Base-by-base conservation (phyloP, 2,329 filamentous ascomycete species). In the Aspergillus neotritici region DNA sequence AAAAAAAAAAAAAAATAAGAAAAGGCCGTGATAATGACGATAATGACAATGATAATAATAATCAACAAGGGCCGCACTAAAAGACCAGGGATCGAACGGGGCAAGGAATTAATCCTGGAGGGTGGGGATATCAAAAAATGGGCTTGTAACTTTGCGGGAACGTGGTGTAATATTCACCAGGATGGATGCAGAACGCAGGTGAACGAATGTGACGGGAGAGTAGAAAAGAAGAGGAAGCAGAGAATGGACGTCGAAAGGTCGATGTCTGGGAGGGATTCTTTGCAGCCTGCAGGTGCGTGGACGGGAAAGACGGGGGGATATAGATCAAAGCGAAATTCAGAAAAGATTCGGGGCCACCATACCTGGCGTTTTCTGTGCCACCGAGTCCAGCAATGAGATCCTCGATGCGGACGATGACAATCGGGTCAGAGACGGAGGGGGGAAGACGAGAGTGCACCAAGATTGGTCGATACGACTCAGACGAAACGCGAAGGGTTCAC, bases 81-180 rank as follows among this genome's bases (percentile, higher is more conserved):
- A 49, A 53, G 35, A 40, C 40, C 41, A 41, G 17, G 37, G 43
- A 32, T 33, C 44, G 25, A 51, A 37, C 47, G 41, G 37, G 41
- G 43, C 40, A 48, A 44, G 53, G 45, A 40, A 40, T 41, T 41
- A 49, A 25, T 25, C 21, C 39, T 51, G 49, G 48, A 40, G 49
- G 52, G 54, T 51, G 49, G 50, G 51, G 52, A 55, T 58, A 61
- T 60, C 52, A 61, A 53, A 25, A 42, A 48, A 57, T 52, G 55
- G 54, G 53, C 59, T 62, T 56, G 58, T 62, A 55, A 63, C 56
- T 63, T 25, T 63, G 61, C 57, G 60, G 58, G 52, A 62, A 58
- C 53, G 55, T 58, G 53, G 62, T 65, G 62, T 65, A 65, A 65
- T 64, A 59, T 60, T 51, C 57, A 55, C 61, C 50, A 60, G 60